phyloP scores from a whole-genome alignment of 106 monocot genomes.

The Dioscorea alata region DNA sequence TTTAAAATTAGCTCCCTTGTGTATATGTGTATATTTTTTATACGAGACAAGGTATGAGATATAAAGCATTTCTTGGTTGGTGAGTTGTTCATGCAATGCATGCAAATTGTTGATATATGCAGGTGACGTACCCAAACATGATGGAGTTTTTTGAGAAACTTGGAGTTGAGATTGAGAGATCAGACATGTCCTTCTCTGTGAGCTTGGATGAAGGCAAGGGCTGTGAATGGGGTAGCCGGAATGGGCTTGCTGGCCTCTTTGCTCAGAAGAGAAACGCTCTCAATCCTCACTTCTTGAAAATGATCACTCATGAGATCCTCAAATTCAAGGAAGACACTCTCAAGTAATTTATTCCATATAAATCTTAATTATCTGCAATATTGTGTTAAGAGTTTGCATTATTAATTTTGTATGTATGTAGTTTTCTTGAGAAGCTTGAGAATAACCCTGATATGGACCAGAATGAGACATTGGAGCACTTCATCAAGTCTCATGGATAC shows the following conservation, averaged over 20 bases:
- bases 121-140: constrained; percentile 98
- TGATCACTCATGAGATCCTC: constrained; percentile 67
- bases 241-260: constrained; percentile 55
- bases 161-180: constrained; percentile 71
- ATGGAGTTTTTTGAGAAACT: constrained; percentile 70
- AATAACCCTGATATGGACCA: constrained; percentile 69
- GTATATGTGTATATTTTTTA: no score
- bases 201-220: constrained; percentile 69
- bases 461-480: constrained; percentile 63
- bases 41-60: no score
- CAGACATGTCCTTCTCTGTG: constrained; percentile 90
- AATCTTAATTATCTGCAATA: no score
- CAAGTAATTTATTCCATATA: constrained; percentile 17
- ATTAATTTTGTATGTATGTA: constrained; percentile 4
- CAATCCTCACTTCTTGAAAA: constrained; percentile 65
- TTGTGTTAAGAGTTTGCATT: no score
- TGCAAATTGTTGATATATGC: neutral
- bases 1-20: no score
- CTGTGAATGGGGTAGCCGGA: constrained; percentile 88
- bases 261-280: constrained; percentile 75
- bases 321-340: constrained; percentile 70
- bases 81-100: no score
- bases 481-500: constrained; percentile 78
- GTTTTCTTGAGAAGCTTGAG: constrained; percentile 78
- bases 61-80: no score